Evolutionary conservation across 805 yeast species (phyloP), one percentile per base, ranked within the genome.

Genomic region (Cyberlindnera petersonii): DNA sequence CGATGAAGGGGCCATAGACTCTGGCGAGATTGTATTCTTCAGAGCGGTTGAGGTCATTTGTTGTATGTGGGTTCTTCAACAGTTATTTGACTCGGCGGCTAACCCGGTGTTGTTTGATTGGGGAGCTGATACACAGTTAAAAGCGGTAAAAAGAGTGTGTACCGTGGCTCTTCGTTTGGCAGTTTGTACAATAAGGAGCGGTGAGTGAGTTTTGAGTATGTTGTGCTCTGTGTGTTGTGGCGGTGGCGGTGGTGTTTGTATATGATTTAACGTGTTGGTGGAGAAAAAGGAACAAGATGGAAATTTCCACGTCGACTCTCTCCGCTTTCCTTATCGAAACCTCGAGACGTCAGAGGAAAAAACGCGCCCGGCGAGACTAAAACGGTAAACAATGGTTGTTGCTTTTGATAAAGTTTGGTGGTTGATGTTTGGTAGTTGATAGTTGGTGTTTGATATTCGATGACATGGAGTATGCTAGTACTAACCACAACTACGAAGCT

Each of bases 1-100:
- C 2, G 60, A 53, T 8, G 50, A 35, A 33, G 60, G 58, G 6
- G 41, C 55, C 17, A 55, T 22, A 1, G 58, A 52, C 16, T 44
- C 53, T 6, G 59, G 59, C 1, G 56, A 50, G 0, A 46, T 41
- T 7, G 38, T 33, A 14, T 22, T 4, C 29, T 44, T 43, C 35
- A 31, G 26, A 15, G 32, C 32, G 11, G 33, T 8, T 6, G 43
- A 33, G 35, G 40, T 37, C 37, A 38, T 20, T 14, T 6, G 26
- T 31, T 11, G 21, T 9, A 9, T 8, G 14, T 28, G n/a, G n/a
- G n/a, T n/a, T n/a, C n/a, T n/a, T n/a, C n/a, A n/a, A n/a, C n/a
- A n/a, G n/a, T n/a, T n/a, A n/a, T n/a, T n/a, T n/a, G n/a, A n/a
- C n/a, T 28, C 15, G 33, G 33, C 33, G 33, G 33, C 33, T 22